Base-by-base conservation (phyloP, 805 yeast genomes). In the Tetrapisispora fleetii region DNA sequence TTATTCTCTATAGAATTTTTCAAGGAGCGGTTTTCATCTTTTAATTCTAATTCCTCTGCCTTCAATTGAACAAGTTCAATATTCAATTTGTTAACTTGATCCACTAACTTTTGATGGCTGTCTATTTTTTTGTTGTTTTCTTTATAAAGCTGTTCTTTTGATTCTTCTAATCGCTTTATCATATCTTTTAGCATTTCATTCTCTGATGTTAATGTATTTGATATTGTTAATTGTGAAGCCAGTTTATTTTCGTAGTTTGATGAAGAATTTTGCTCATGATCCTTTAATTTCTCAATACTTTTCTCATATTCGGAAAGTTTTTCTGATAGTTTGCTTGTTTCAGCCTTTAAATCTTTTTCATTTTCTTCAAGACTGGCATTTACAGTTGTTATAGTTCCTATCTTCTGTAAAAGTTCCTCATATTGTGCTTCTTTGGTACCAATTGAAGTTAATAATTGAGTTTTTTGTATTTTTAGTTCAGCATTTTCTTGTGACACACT, bases 211-310 rank as follows among this genome's bases (percentile, higher is more conserved):
- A 67, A 54, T 17, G 67, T 56, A 22, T 60, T 60, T 36, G 62
- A 53, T 3, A 69, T 58, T 24, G 67, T 70, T 18, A 54, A 55
- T 51, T 70, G 73, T 1, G 70, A 63, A 19, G 63, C 57, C 18
- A 70, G 39, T 51, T 70, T 68, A 40, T 64, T 61, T 22, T 70
- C 70, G 42, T 58, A 65, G n/a, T 55, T 58, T 3, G 60, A 53
- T 37, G 58, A 55, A 8, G 57, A 44, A 10, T 52, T 46, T 48
- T 54, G 47, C 50, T 58, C 39, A 46, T 43, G 33, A 44, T 49
- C 54, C 45, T 56, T 40, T 43, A 58, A 13, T 50, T 60, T 50
- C 10, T 49, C 37, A 22, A 50, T 44, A 28, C 50, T 48, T 16
- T 27, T 48, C 33, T 55, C 52, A 16, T 40, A 33, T 16, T 43